Conservation (phyloP, 2,329 filamentous ascomycete species). For the Cryphonectria radicalis region DNA sequence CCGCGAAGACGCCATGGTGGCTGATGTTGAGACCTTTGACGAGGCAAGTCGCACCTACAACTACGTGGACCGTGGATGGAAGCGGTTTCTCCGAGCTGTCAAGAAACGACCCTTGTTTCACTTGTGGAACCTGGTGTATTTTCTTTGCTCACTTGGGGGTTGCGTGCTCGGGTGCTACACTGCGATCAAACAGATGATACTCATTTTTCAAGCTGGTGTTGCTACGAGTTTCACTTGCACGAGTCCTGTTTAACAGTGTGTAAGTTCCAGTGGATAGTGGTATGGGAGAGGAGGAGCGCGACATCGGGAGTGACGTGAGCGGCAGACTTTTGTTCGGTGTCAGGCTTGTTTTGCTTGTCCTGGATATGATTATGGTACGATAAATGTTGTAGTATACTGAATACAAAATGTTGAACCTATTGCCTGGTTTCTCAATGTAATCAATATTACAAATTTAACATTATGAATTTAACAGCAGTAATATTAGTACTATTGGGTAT, state of each 20-base stretch:
- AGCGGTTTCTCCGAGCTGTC: conserved; percentile 12
- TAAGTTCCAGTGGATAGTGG: neutral
- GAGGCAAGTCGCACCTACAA: conserved; percentile 12
- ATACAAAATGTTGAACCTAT: no score
- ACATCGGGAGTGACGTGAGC: no score
- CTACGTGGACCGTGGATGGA: conserved; percentile 17
- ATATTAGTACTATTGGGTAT: no score
- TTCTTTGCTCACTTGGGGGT: conserved; percentile 8
- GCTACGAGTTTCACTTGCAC: conserved; percentile 22
- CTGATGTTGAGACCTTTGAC: conserved; percentile 13
- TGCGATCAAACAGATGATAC: conserved; percentile 9
- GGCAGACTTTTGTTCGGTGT: no score
- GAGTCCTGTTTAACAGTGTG: conserved; percentile 8
- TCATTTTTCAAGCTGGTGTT: conserved; percentile 14
- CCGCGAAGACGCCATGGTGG: conserved; percentile 17
- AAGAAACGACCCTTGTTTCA: conserved; percentile 25
- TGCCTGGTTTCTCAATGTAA: no score
- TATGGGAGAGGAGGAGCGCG: neutral
- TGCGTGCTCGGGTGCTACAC: conserved; percentile 17
- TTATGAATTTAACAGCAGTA: no score
- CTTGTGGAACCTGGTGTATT: conserved; percentile 16
- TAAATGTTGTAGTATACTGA: no score
- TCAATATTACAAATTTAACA: no score
- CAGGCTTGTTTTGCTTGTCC: neutral
- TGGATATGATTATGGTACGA: no score